Base-by-base conservation (phyloP, 441 rosid species). In the Bocquillonia castaneifolia region DNA sequence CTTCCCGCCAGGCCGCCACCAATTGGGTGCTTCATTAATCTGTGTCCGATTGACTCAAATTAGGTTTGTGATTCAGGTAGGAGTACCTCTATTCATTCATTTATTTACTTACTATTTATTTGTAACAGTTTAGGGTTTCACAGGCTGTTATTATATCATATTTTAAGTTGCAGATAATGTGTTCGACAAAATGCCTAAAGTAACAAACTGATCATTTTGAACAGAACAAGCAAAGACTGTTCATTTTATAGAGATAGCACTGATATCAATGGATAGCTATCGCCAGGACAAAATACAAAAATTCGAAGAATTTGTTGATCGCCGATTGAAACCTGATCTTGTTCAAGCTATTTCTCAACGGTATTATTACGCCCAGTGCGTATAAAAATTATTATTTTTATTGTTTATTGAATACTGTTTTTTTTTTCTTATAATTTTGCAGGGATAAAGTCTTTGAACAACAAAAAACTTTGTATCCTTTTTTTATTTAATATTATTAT, bases 381-480 rank as follows among this genome's bases (percentile, higher is more conserved):
- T 36, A 36, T 9, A 36, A 36, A 9, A 36, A 36, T 36, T 4
- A 36, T 36, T 36, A 3, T 36, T 36, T 4, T 42, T 42, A 2
- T 6, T 42, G 55, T 32, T 56, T 36, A n/a, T 45, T 65, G 17
- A 22, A 1, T 36, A 32, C 37, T n/a, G 29, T 64, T 57, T 59
- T 28, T n/a, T 70, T 70, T 72, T 55, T 45, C 73, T 15, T 3
- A 20, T 2, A 2, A 50, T 71, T 81, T 74, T 77, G 70, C 89
- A 89, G 96, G 87, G 95, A 93, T 82, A 91, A 88, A 80, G 78
- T 93, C 72, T 91, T 91, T 61, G 97, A 83, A 53, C 86, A 88
- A 75, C 91, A 88, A 73, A 90, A 88, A 68, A 61, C 70, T 70
- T 81, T 92, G 97, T 94, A 94, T 90, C 97, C 96, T 87, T 83